A percentile compares a stretch with the other conserved stretches of the same genome.
These are phyloP conservation scores for Gyrodon lividus DNA, from an alignment of 768 basidiomycete genomes.

Conservation along the genomic window DNA sequence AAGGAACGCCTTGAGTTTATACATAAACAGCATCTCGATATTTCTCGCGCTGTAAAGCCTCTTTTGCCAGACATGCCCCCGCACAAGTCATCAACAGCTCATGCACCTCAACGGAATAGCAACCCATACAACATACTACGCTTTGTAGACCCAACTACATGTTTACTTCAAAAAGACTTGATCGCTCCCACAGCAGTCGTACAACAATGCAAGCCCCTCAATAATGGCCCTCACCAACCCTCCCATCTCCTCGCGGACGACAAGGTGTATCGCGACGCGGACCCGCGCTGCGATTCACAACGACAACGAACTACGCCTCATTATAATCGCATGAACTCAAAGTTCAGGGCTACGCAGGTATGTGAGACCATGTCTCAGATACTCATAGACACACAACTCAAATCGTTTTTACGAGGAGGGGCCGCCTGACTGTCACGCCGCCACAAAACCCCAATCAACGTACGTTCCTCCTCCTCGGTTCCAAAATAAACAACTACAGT, in stretches of 20 bases:
- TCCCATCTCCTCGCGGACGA: background rate
- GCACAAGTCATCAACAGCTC: conserved; percentile 3
- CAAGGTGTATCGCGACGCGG: background rate
- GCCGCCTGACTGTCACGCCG: background rate
- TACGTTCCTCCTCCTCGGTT: conserved; percentile 2
- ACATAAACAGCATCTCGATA: background rate
- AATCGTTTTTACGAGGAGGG: background rate
- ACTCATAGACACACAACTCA: background rate
- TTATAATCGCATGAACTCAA: background rate
- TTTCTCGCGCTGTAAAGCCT: background rate
- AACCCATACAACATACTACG: conserved; percentile 11
- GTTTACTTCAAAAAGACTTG: background rate
- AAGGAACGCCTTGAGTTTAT: background rate
- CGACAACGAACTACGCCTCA: background rate
- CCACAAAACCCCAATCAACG: background rate
- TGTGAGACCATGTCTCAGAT: background rate
- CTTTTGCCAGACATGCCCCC: conserved; percentile 2
- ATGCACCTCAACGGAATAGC: background rate
- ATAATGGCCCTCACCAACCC: background rate
- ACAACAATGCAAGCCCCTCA: background rate
- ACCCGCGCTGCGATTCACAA: background rate
- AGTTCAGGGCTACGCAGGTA: conserved; percentile 4
- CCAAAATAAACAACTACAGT: background rate
- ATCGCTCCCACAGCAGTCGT: background rate
- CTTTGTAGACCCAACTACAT: background rate